Percentiles rank a stretch among this genome's conserved stretches.
Conservation (phyloP, 495 filamentous ascomycete species). For the Hypoxylon lienhwacheense region DNA sequence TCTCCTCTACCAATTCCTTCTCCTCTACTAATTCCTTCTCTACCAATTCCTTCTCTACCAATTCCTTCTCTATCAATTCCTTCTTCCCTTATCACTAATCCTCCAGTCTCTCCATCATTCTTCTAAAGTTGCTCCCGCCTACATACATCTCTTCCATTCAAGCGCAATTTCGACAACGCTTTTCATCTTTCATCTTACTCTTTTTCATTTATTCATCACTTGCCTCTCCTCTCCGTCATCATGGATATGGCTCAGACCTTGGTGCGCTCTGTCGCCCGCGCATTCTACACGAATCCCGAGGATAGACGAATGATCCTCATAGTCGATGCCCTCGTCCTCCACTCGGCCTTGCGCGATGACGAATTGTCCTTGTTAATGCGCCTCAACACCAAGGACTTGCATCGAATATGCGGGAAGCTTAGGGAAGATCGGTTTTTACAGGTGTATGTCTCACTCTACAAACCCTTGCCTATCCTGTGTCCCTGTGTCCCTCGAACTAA, state of each 20-base stretch:
- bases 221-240: not conserved
- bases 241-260: conserved; percentile 90
- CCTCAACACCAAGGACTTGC: conserved; percentile 84
- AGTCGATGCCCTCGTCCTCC: conserved; percentile 87
- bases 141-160: too few relatives aligned
- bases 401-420: conserved; percentile 80
- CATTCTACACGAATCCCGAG: conserved; percentile 67
- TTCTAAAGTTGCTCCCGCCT: too few relatives aligned
- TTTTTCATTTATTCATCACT: not conserved
- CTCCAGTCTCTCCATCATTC: too few relatives aligned
- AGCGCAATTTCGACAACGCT: not conserved
- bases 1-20: not conserved
- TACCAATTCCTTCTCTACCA: not conserved
- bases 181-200: not conserved
- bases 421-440: conserved; percentile 82
- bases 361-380: conserved; percentile 84
- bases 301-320: conserved; percentile 85
- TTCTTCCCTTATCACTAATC: too few relatives aligned
- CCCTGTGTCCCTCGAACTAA: conserved; percentile 18
- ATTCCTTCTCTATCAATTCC: too few relatives aligned
- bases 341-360: conserved; percentile 83
- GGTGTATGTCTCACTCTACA: conserved; percentile 58
- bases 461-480: not conserved
- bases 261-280: conserved; percentile 82
- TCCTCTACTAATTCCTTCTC: not conserved